phyloP scores from a whole-genome alignment of 768 basidiomycete species.

The Leccinum obscurum region DNA sequence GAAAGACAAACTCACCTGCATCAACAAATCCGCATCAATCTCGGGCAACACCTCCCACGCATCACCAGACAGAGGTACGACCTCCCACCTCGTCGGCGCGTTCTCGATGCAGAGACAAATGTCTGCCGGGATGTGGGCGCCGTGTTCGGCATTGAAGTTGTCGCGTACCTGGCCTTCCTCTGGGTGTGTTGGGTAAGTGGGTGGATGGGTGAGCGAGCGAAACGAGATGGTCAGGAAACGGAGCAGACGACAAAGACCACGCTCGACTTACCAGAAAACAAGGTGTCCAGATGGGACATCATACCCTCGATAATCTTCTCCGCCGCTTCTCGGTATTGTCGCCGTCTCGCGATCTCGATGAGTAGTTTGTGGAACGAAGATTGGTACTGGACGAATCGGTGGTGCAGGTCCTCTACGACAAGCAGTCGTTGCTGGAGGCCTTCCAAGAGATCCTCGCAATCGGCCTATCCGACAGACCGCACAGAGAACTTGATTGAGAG shows the following conservation, averaged over 20 bases:
- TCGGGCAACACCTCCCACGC: conserved; percentile 58
- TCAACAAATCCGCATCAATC: conserved; percentile 58
- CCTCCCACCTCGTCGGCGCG: conserved; percentile 70
- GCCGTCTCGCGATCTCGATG: conserved; percentile 68
- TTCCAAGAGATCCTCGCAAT: conserved; percentile 54
- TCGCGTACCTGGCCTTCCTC: conserved; percentile 68
- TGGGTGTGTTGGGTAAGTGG: conserved; percentile 25
- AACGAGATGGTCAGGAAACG: background rate
- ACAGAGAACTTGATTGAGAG: background rate
- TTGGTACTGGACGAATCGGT: conserved; percentile 68
- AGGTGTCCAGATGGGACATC: conserved; percentile 59
- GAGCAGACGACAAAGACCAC: background rate
- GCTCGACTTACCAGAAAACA: conserved; percentile 58
- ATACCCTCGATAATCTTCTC: conserved; percentile 67
- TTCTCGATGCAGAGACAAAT: conserved; percentile 78
- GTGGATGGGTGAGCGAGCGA: background rate
- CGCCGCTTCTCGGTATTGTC: conserved; percentile 63
- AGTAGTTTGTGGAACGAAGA: conserved; percentile 73
- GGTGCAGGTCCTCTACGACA: conserved; percentile 62
- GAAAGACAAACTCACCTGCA: conserved; percentile 44
- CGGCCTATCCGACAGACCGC: conserved; percentile 34
- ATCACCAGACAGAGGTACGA: conserved; percentile 58
- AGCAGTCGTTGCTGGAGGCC: conserved; percentile 61
- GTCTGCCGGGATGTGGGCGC: conserved; percentile 73
- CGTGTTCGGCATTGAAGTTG: conserved; percentile 73